Evolutionary conservation across 2,329 filamentous ascomycete species (phyloP), one percentile per base, ranked within the genome.

Genomic region (Ophiostoma perfectum): DNA sequence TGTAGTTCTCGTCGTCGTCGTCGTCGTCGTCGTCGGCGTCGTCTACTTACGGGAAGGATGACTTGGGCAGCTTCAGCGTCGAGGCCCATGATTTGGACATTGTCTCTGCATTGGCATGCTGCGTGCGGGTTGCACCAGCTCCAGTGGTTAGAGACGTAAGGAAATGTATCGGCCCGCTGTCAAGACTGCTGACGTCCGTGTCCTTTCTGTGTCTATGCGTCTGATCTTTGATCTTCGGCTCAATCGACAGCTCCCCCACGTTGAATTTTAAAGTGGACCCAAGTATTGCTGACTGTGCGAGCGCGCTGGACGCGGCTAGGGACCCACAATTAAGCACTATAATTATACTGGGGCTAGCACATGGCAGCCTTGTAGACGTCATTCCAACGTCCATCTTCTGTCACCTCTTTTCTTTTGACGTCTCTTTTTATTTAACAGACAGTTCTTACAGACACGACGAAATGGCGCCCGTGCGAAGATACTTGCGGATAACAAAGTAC

Each of bases 381-480:
- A 66, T 69, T 36, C 52, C 36, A 5, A 16, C 42, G 27, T 55
- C 49, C 27, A 27, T 27, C 27, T 27, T 27, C 27, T 27, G 27
- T 27, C 27, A 2, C 27, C 27, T 27, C 27, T 27, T 27, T 27
- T 27, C 27, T 27, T 27, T 27, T 27, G 27, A 27, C 27, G 27
- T 27, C 27, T 27, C 27, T 27, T 27, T 27, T 27, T 27, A 27
- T 27, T 27, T 27, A 27, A 27, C 27, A 27, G 27, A 27, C 27
- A 27, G 27, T 27, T 27, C 27, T 27, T 27, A 27, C 27, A 27
- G 27, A 36, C n/a, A 47, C 27, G 12, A 3, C 27, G 47, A 18
- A 18, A 97, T 97, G 93, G 90, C 93, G 12, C 93, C 93, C 11
- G 87, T 97, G 64, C 88, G 93, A 70, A 87, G 93, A 74, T 97